Evolutionary conservation across 108 stramenopile genomes (phyloP).

Genomic region (Cafeteria roenbergensis): DNA sequence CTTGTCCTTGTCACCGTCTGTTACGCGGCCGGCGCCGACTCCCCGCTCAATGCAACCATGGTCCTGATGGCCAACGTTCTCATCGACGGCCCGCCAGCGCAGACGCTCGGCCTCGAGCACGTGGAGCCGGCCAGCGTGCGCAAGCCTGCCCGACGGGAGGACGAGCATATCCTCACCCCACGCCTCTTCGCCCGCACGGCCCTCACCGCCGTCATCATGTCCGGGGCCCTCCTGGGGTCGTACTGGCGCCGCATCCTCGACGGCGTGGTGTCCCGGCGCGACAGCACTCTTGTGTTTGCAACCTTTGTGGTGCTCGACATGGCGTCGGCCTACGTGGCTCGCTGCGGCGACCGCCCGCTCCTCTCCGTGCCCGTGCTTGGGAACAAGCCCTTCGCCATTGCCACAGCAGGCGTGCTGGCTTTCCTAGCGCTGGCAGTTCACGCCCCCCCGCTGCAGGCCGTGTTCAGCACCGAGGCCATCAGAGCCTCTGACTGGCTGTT

Average conservation of each 20-base stretch:
- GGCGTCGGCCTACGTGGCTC: conserved; percentile 37
- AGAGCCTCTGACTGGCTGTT: conserved; percentile 21
- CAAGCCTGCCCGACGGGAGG: conserved; percentile 66
- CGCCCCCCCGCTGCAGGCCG: conserved; percentile 24
- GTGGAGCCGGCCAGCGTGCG: conserved; percentile 62
- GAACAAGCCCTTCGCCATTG: conserved; percentile 31
- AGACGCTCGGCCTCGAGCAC: conserved; percentile 76
- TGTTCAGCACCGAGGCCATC: conserved; percentile 41
- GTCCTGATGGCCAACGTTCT: conserved; percentile 97
- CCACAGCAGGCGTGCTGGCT: conserved; percentile 28
- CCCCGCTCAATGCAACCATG: conserved; percentile 90
- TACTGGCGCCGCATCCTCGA: conserved; percentile 19
- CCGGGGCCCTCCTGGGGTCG: conserved; percentile 35
- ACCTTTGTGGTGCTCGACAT: conserved; percentile 48
- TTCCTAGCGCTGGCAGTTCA: conserved; percentile 33
- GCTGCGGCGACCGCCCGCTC: conserved; percentile 28
- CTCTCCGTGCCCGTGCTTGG: conserved; percentile 23
- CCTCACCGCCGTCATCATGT: conserved; percentile 13
- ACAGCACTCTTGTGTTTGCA: conserved; percentile 46
- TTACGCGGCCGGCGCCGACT: conserved; percentile 62
- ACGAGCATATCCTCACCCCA: conserved; percentile 71
- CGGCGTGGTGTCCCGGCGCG: conserved; percentile 24
- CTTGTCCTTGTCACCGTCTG: conserved; percentile 72
- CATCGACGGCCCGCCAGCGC: conserved; percentile 91
- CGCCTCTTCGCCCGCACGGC: conserved; percentile 64